These are phyloP conservation scores for Firmiana major DNA, from an alignment of 345 rosid species.

Conservation along the genomic window DNA sequence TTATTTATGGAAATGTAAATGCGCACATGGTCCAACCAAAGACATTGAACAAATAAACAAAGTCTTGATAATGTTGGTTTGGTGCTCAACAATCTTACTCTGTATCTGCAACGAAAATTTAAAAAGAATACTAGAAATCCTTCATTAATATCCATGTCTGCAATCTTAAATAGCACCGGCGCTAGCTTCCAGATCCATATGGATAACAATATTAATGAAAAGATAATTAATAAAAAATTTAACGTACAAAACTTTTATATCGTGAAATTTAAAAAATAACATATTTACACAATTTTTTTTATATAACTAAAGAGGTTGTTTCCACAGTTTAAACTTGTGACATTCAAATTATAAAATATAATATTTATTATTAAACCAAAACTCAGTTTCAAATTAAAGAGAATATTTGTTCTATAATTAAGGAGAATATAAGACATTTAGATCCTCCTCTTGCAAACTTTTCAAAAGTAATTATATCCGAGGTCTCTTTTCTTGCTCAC, in stretches of 20 bases:
- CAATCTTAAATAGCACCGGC: not conserved
- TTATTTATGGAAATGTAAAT: not conserved
- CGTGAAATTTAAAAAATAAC: no score
- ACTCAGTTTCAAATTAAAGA: no score
- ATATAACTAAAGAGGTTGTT: no score
- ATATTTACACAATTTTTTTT: no score
- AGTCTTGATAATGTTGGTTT: not conserved
- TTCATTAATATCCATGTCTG: not conserved
- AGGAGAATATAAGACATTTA: not conserved
- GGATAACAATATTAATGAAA: no score
- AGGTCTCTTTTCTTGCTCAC: not conserved
- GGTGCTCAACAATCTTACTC: not conserved
- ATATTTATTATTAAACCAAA: no score
- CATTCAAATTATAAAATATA: no score
- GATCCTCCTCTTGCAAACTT: not conserved
- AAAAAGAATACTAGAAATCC: not conserved
- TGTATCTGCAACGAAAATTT: not conserved
- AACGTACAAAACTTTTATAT: no score
- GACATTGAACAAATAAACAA: not conserved
- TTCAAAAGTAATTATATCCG: no score
- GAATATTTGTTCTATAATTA: no score
- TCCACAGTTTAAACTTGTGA: no score
- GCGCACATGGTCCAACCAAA: conserved; percentile 8
- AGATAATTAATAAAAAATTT: no score
- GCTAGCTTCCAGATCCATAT: not conserved